Base-by-base conservation (phyloP, 2,329 filamentous ascomycete genomes). In the Pseudogymnoascus sp. region DNA sequence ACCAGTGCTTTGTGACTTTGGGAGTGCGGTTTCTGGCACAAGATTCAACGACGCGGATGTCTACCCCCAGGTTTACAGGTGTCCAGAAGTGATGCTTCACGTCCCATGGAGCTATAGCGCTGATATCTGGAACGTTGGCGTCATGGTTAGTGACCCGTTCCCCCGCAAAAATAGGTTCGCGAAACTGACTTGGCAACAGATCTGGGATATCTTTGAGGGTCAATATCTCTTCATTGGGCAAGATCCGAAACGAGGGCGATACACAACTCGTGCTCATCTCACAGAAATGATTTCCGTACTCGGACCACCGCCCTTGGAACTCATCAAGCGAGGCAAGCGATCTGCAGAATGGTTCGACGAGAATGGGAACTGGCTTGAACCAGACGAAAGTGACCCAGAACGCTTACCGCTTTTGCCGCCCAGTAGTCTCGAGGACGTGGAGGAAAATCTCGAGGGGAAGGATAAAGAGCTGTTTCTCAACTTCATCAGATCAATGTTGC, bases 1-100 rank as follows among this genome's bases (percentile, higher is more conserved):
- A 0, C 75, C 76, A 0, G 72, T 81, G 0, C 71, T 82, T 4
- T 80, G 80, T 63, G 81, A 83, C 64, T 81, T 83, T 65, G 80
- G 80, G 8, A 78, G 78, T 0, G 79, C 79, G 1, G 71, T 80
- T 4, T 0, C n/a, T 0, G 77, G 77, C 1, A 74, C 75, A 11
- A 16, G 54, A 19, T 57, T 76, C 6, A 77, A 79, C 57, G 28
- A 57, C 2, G 69, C 75, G 10, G 73, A 77, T 37, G 67, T 77
- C 0, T 78, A 79, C 62, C 78, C 78, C 0, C 65, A 75, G 25
- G 63, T 76, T 4, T 79, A 79, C 67, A 67, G 78, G 54, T 71
- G 74, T 1, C 76, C 76, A 0, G 77, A 84, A 66, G 78, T 83
- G 13, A 80, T 82, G 5, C 62, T 83, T 0, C 67, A 75, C 14